Percentiles rank a stretch among this genome's conserved stretches.
phyloP scores from a whole-genome alignment of 148 eudicot species.

The Hydrangea macrophylla region DNA sequence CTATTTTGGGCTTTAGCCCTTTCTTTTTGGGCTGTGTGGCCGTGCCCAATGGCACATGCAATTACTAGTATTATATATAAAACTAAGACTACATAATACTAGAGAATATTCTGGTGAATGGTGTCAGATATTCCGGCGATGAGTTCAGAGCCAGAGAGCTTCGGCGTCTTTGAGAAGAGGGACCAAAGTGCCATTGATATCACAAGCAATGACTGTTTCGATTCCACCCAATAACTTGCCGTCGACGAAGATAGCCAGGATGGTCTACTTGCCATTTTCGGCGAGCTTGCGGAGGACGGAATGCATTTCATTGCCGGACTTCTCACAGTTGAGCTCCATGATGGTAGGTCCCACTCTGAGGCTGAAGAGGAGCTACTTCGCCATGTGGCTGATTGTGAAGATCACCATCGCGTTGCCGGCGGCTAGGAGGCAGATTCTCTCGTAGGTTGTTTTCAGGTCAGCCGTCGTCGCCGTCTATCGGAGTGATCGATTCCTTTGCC shows the following conservation, averaged over 20 bases:
- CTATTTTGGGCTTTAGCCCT: too few species aligned
- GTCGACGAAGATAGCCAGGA: conserved; percentile 56
- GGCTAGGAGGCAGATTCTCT: conserved; percentile 31
- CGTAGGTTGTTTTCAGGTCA: conserved; percentile 27
- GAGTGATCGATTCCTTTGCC: conserved; percentile 7
- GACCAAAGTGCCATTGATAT: conserved; percentile 59
- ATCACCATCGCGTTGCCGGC: conserved; percentile 67
- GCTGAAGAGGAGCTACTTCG: conserved; percentile 57
- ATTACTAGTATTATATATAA: too few species aligned
- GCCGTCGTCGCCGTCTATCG: conserved; percentile 4
- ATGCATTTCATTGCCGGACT: conserved; percentile 21
- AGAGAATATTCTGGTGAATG: not conserved
- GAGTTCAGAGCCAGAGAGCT: conserved; percentile 52
- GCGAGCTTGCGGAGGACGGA: conserved; percentile 24
- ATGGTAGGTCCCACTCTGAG: conserved; percentile 70
- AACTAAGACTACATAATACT: too few species aligned
- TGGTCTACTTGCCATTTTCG: conserved; percentile 11
- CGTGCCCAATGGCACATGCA: too few species aligned
- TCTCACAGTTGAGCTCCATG: conserved; percentile 42
- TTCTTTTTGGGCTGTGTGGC: too few species aligned
- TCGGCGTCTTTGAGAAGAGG: conserved; percentile 73
- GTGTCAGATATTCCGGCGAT: not conserved
- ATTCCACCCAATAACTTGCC: conserved; percentile 61
- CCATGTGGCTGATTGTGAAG: conserved; percentile 50
- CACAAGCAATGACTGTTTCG: conserved; percentile 57